Conservation (phyloP, 768 basidiomycete genomes). For the Candolleomyces aberdarensis region DNA sequence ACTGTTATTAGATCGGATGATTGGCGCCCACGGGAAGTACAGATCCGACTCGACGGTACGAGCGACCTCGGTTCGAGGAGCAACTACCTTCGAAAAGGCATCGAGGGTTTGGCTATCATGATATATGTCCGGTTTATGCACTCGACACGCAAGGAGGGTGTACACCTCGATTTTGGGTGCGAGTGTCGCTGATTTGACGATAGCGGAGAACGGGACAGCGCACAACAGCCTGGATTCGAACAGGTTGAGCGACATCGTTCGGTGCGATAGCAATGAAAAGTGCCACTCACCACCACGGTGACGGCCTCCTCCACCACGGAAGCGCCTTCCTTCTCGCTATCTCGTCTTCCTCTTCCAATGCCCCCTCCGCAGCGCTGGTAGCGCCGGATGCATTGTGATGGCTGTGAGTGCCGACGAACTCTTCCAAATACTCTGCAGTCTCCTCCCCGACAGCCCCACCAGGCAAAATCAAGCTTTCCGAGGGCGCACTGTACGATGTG, state of each 20-base stretch:
- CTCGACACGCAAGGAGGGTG: constrained; percentile 69
- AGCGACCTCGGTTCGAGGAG: too few species aligned
- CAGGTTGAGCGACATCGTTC: neutral
- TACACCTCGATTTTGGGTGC: constrained; percentile 75
- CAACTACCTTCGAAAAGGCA: neutral
- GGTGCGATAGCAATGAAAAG: neutral
- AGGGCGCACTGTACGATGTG: constrained; percentile 23
- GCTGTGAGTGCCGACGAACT: constrained; percentile 39
- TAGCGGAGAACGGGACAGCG: constrained; percentile 49
- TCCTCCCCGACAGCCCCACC: constrained; percentile 46
- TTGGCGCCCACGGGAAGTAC: too few species aligned
- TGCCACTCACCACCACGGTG: constrained; percentile 61
- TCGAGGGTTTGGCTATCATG: neutral
- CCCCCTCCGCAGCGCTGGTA: constrained; percentile 15
- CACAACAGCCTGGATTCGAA: constrained; percentile 52
- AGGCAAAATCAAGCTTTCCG: constrained; percentile 38
- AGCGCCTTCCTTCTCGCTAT: constrained; percentile 24
- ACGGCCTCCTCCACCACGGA: constrained; percentile 78
- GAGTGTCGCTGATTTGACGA: constrained; percentile 53
- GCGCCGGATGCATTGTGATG: constrained; percentile 19
- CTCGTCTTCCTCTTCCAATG: constrained; percentile 24
- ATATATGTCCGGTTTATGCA: constrained; percentile 58
- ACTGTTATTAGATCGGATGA: neutral
- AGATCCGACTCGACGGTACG: too few species aligned
- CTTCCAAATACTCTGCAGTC: constrained; percentile 42